Evolutionary conservation across 257 asterid genomes (phyloP).

Genomic region (Rehmannia glutinosa): DNA sequence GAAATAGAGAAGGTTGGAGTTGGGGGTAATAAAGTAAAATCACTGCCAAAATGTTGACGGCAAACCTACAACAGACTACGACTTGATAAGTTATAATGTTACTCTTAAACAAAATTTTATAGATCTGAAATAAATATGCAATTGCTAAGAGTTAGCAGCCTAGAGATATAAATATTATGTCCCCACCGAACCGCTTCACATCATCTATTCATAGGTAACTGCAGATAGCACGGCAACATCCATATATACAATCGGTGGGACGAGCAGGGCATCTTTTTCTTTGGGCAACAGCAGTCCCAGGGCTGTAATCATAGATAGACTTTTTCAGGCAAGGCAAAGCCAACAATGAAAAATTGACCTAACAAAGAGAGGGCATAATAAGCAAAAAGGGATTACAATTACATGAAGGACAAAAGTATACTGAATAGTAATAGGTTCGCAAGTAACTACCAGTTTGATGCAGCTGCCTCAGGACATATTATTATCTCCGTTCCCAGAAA

Average conservation of each 20-base stretch:
- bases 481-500: slow-evolving; percentile 61
- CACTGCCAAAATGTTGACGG: too few species aligned
- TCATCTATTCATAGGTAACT: slow-evolving; percentile 18
- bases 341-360: too few species aligned
- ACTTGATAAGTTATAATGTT: slow-evolving; percentile 9
- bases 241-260: slow-evolving; percentile 28
- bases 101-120: slow-evolving; percentile 16
- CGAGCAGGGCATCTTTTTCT: background rate
- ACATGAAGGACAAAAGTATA: too few species aligned
- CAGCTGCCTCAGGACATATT: slow-evolving; percentile 9
- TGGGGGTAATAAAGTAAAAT: too few species aligned
- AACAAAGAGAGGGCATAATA: too few species aligned
- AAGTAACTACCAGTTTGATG: slow-evolving; percentile 24
- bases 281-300: too few species aligned
- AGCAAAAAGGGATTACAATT: too few species aligned
- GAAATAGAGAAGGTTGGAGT: too few species aligned
- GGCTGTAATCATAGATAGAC: too few species aligned
- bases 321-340: too few species aligned
- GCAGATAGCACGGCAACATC: slow-evolving; percentile 13
- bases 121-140: background rate
- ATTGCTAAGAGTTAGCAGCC: slow-evolving; percentile 8
- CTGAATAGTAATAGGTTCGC: too few species aligned
- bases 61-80: too few species aligned
- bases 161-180: background rate
- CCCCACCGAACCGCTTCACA: slow-evolving; percentile 21